Evolutionary conservation across 768 basidiomycete species (phyloP), one percentile per base, ranked within the genome.

Genomic region (Boletus fagicola): DNA sequence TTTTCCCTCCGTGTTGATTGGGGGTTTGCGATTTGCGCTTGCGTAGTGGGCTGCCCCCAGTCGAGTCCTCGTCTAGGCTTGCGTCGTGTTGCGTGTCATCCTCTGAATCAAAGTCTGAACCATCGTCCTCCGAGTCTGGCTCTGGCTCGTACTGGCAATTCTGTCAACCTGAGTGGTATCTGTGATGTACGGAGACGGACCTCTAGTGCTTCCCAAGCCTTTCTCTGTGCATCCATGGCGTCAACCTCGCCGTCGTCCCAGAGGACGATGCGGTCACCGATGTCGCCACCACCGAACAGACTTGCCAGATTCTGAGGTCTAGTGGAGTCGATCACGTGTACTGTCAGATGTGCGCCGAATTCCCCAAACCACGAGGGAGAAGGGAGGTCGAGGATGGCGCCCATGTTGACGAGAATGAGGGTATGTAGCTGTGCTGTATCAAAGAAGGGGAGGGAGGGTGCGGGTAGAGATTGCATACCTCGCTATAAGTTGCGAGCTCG

Each of bases 281-380:
- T 82, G 62, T 83, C 80, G 26, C 85, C 85, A 43, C 77, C 80
- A 49, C 82, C 84, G 71, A 96, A 98, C 22, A 98, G 75, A 75
- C 87, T 97, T 43, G 85, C 79, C 66, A 98, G 77, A 72, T 94
- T 94, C 67, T 90, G 85, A 18, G 97, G 97, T 51, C 97, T 83
- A 20, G 87, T 84, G 4, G 96, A 93, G 74, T 99, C 97, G 74
- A 99, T 91, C 65, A 98, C 86, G 76, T 99, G 97, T 42, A 98
- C 81, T 3, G 80, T 85, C 53, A 92, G 77, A 24, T 78, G 76
- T 5, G 76, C 63, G 48, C 77, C 71, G 65, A 91, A 88, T 39
- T 84, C 83, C 49, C 91, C 92, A 67, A 94, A 89, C 87, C 88
- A 88, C 44, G 81, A 80, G 2, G 78, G 67, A 5, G 86, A 81